Percentiles rank a stretch among this genome's conserved stretches.
Evolutionary conservation across 2,329 filamentous ascomycete species (phyloP).

Genomic region (Cordyceps pruinosa): DNA sequence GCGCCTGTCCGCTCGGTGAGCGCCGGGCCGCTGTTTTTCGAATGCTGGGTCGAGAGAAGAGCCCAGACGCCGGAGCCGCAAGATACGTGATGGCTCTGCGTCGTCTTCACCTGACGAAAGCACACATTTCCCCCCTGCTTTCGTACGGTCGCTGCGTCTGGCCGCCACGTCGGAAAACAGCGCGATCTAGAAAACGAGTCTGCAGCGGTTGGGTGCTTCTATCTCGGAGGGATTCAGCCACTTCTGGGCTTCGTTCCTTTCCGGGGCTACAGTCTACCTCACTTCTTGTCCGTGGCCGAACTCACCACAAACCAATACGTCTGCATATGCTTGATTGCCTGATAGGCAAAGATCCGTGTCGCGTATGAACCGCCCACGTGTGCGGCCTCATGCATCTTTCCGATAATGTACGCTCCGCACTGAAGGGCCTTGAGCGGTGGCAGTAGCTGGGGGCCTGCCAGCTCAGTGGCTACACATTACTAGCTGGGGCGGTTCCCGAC

Average conservation of each 20-base stretch:
- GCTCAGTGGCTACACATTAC: too few relatives aligned
- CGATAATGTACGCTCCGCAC: too few relatives aligned
- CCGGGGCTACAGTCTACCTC: not conserved
- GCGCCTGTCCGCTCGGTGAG: conserved; percentile 47
- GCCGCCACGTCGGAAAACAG: not conserved
- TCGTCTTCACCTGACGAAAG: not conserved
- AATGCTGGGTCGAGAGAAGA: conserved; percentile 57
- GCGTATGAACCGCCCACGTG: not conserved
- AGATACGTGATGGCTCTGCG: not conserved
- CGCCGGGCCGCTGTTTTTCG: conserved; percentile 55
- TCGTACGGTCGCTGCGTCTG: not conserved
- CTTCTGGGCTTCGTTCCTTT: not conserved
- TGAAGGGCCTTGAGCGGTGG: too few relatives aligned
- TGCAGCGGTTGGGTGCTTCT: not conserved
- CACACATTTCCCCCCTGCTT: not conserved
- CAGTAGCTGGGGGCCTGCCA: too few relatives aligned
- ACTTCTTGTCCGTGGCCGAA: not conserved
- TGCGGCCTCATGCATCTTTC: too few relatives aligned
- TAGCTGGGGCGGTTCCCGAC: not conserved
- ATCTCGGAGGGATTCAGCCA: not conserved
- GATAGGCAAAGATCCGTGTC: not conserved
- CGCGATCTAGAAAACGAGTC: not conserved
- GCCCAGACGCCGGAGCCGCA: not conserved
- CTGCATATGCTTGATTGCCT: not conserved
- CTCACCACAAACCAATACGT: too few relatives aligned